phyloP scores from a whole-genome alignment of 2,329 filamentous ascomycete genomes.

The Corniculantispora saksenae region DNA sequence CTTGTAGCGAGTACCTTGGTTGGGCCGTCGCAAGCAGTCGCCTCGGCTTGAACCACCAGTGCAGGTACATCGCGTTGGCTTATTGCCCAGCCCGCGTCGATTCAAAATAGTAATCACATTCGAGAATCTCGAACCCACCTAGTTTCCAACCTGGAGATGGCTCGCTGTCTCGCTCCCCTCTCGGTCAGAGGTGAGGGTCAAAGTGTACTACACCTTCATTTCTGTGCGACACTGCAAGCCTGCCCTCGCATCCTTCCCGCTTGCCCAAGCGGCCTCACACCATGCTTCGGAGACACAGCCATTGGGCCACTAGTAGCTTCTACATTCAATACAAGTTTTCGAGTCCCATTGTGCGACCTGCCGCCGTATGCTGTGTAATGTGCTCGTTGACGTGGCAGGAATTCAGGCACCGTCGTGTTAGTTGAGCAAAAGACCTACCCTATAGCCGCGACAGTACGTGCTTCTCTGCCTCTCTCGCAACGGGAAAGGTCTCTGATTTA shows the following conservation, averaged over 20 bases:
- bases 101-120: no score
- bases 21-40: no score
- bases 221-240: background rate
- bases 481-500: no score
- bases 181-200: background rate
- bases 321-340: background rate
- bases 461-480: no score
- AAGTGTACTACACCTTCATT: background rate
- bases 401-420: background rate
- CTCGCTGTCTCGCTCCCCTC: background rate
- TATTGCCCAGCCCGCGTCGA: no score
- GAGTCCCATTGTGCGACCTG: background rate
- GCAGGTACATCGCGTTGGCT: no score
- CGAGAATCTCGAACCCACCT: no score
- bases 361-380: background rate
- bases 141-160: no score
- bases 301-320: background rate
- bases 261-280: background rate
- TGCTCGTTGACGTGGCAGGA: background rate
- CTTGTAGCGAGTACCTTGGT: no score
- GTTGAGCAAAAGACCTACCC: background rate
- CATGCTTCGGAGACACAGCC: constrained; percentile 13
- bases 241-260: background rate
- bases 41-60: no score
- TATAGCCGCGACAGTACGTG: background rate